phyloP scores from a whole-genome alignment of 805 yeast species.

The Pichia cabralensis region DNA sequence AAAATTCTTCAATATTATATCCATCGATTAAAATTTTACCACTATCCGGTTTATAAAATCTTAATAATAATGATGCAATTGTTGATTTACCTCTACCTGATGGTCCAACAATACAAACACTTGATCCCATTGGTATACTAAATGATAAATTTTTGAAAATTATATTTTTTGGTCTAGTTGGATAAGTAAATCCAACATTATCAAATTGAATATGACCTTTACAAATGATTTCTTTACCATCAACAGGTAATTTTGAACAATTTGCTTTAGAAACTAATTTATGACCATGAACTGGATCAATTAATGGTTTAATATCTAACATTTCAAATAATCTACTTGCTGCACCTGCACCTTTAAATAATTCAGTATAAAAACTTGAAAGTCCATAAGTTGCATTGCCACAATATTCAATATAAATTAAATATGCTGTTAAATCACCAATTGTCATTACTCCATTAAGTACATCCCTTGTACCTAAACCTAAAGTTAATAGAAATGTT shows the following conservation, averaged over 20 bases:
- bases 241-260: slow-evolving; percentile 1
- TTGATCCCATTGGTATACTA: slow-evolving; percentile 68
- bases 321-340: slow-evolving; percentile 86
- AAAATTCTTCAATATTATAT: slow-evolving; percentile 54
- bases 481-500: slow-evolving; percentile 64
- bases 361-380: slow-evolving; percentile 83
- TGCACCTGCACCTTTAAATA: slow-evolving; percentile 97
- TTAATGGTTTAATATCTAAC: slow-evolving; percentile 68
- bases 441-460: slow-evolving; percentile 62
- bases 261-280: slow-evolving; percentile 23
- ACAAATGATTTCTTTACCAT: slow-evolving; percentile 15
- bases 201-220: slow-evolving; percentile 56
- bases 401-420: slow-evolving; percentile 92
- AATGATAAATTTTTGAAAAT: slow-evolving; percentile 60
- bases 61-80: slow-evolving; percentile 62
- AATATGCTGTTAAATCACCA: slow-evolving; percentile 86
- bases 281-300: slow-evolving; percentile 56
- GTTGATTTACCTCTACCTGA: slow-evolving; percentile 95
- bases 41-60: slow-evolving; percentile 70
- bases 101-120: slow-evolving; percentile 91
- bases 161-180: slow-evolving; percentile 67
- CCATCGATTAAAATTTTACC: slow-evolving; percentile 68
- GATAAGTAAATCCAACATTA: slow-evolving; percentile 66
- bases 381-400: slow-evolving; percentile 88
- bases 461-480: slow-evolving; percentile 76